Evolutionary conservation across 306 rosid genomes (phyloP), one percentile per base, ranked within the genome.

Genomic region (Castanospermum australe): DNA sequence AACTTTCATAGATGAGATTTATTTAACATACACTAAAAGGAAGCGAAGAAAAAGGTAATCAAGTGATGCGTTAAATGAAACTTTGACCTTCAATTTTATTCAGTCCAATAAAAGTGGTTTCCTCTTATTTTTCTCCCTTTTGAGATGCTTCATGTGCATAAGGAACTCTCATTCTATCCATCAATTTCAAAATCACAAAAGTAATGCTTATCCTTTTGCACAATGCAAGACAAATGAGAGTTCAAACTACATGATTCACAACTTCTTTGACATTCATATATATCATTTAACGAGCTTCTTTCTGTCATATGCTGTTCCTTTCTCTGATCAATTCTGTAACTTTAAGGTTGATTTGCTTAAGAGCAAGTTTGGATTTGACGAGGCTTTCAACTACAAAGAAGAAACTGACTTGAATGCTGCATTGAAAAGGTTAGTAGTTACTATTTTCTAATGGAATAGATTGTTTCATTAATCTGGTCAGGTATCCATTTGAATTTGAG

Each of bases 331-430:
- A 21, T 3, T 66, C 0, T 42, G 20, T 14, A 11, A 20, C 3
- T 5, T 18, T 5, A 67, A 51, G 75, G 75, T 69, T 30, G 44
- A 71, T 56, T 11, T 71, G 20, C 64, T 71, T 12, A 71, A 71
- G 64, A 71, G 5, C 32, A 71, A 71, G 21, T 35, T 71, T 71
- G 76, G 76, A 2, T 71, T 51, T 32, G 48, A 71, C 5, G 50
- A 71, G 13, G 76, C 76, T 20, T 71, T 71, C 50, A 71, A 71
- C 13, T 71, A 71, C 50, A 71, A 71, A 33, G 64, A 71, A 71
- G 76, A 71, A 51, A 3, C 18, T 0, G 18, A 71, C 48, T 3
- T 71, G 21, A 8, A 32, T 71, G 33, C 47, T 32, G 33, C 76
- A 11, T 52, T 71, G 76, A 71, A 33, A 52, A 71, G 75, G 75